A percentile compares a stretch with the other conserved stretches of the same genome.
Conservation (phyloP, 1,139 yeast species). For the Debaryomycetaceae sp. region DNA sequence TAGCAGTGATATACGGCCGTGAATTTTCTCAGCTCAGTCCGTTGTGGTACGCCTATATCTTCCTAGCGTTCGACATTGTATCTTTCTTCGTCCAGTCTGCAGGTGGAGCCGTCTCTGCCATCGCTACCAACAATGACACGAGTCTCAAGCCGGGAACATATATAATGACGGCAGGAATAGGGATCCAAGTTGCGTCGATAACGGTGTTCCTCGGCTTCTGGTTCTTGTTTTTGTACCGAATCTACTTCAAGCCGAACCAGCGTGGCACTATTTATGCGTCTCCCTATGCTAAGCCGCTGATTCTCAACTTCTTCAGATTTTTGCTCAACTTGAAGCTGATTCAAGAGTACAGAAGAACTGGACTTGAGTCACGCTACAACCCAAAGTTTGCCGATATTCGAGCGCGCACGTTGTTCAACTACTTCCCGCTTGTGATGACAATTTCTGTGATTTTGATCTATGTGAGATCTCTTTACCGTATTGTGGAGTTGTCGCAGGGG, state of each 20-base stretch:
- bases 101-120: slow-evolving; percentile 74
- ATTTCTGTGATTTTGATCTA: slow-evolving; percentile 48
- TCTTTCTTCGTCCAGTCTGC: slow-evolving; percentile 69
- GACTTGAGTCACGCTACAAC: slow-evolving; percentile 25
- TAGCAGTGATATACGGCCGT: slow-evolving; percentile 60
- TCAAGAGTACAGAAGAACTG: slow-evolving; percentile 10
- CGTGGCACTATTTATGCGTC: slow-evolving; percentile 4
- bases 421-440: slow-evolving; percentile 42
- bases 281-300: slow-evolving; percentile 14
- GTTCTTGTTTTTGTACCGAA: slow-evolving; percentile 38
- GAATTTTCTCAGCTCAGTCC: slow-evolving; percentile 56
- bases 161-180: slow-evolving; percentile 75
- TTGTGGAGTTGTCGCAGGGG: slow-evolving; percentile 70
- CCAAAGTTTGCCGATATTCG: slow-evolving; percentile 34
- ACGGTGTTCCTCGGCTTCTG: slow-evolving; percentile 47
- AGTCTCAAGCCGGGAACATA: slow-evolving; percentile 48
- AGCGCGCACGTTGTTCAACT: slow-evolving; percentile 25
- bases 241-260: slow-evolving; percentile 25
- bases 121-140: slow-evolving; percentile 34
- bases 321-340: slow-evolving; percentile 17
- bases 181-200: slow-evolving; percentile 71
- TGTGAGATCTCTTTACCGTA: slow-evolving; percentile 70
- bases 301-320: slow-evolving; percentile 18
- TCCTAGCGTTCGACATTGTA: slow-evolving; percentile 55
- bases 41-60: slow-evolving; percentile 61